Conservation (phyloP, 306 rosid species). For the Cicer chorassanicum region DNA sequence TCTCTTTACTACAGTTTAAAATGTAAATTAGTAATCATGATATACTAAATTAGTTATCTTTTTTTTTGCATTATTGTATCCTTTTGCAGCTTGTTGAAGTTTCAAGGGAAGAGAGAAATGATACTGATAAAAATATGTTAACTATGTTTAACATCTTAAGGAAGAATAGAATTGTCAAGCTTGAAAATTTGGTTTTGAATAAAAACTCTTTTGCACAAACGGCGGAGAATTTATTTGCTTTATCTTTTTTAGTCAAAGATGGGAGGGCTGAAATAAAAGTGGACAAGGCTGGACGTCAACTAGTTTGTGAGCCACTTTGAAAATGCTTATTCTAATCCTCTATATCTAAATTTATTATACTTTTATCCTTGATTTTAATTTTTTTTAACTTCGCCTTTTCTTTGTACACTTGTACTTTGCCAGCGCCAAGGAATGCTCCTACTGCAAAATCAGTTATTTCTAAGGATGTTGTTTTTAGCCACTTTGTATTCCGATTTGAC, state of each 20-base stretch:
- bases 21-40: neutral
- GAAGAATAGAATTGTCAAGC: constrained; percentile 48
- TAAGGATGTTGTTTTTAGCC: constrained; percentile 50
- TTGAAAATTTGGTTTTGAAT: constrained; percentile 60
- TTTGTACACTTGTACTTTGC: constrained; percentile 5
- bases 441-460: constrained; percentile 48
- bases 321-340: constrained; percentile 23
- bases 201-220: constrained; percentile 62
- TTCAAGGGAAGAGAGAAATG: constrained; percentile 40
- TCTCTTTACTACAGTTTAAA: constrained; percentile 4
- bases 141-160: constrained; percentile 59
- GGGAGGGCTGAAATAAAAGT: constrained; percentile 58
- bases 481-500: constrained; percentile 61
- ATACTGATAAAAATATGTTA: constrained; percentile 53
- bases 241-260: constrained; percentile 61
- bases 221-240: constrained; percentile 60
- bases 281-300: constrained; percentile 50
- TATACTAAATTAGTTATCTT: neutral
- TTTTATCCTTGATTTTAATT: neutral
- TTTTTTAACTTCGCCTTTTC: neutral
- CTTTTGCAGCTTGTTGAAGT: constrained; percentile 47
- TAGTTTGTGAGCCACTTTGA: constrained; percentile 54
- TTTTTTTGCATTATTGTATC: constrained; percentile 2
- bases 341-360: constrained; percentile 1
- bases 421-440: constrained; percentile 67